Conservation (phyloP, 75 land plant species). For the Pinus tabuliformis region DNA sequence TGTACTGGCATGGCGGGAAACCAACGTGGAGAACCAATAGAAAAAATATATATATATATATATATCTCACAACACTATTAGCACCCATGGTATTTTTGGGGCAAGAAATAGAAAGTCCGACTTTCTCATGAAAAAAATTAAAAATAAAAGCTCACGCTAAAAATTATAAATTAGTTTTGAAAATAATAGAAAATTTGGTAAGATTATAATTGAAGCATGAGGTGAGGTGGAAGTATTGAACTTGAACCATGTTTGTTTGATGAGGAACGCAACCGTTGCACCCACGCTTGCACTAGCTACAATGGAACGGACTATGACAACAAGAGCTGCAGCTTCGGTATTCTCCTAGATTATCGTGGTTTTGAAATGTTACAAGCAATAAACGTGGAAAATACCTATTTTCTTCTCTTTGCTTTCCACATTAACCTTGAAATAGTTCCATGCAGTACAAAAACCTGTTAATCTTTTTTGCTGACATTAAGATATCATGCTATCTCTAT, state of each 20-base stretch:
- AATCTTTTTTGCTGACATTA: not conserved
- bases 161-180: too few species aligned
- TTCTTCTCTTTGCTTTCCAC: not conserved
- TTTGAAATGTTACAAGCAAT: not conserved
- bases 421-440: not conserved
- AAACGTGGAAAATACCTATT: not conserved
- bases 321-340: slow-evolving; percentile 99
- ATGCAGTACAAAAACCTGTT: not conserved
- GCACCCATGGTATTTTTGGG: too few species aligned
- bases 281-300: slow-evolving; percentile 98
- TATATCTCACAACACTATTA: too few species aligned
- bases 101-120: too few species aligned
- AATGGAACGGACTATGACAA: slow-evolving; percentile 94
- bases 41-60: too few species aligned
- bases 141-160: too few species aligned
- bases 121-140: too few species aligned
- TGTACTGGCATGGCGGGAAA: too few species aligned
- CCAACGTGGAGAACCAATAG: too few species aligned
- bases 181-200: too few species aligned
- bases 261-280: slow-evolving; percentile 74
- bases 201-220: too few species aligned
- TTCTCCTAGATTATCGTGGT: slow-evolving; percentile 1
- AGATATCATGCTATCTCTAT: not conserved
- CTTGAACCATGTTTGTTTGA: slow-evolving; percentile 90
- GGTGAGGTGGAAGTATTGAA: slow-evolving; percentile 83